These are phyloP conservation scores for Colletotrichum sp. DNA, from an alignment of 2,329 filamentous ascomycete genomes.

Conservation along the genomic window DNA sequence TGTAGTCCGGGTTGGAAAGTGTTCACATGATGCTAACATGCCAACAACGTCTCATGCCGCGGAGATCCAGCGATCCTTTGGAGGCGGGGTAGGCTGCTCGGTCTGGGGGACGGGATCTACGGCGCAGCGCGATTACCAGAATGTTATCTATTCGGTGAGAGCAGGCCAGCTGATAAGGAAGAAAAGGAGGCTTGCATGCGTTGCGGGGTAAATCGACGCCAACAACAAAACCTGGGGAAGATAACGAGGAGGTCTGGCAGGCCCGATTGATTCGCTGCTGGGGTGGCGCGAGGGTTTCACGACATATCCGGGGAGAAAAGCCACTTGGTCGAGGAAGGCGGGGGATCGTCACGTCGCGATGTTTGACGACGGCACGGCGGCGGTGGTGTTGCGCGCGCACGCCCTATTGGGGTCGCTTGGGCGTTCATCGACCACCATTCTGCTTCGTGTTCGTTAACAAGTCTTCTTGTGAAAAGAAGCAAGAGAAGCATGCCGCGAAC, in stretches of 20 bases:
- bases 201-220: background rate
- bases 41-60: background rate
- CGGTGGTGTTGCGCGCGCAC: background rate
- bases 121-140: background rate
- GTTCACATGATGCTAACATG: background rate
- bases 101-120: background rate
- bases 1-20: too few relatives aligned
- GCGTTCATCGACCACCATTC: background rate
- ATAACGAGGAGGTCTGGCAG: background rate
- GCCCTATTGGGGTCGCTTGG: background rate
- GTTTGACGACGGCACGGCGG: background rate
- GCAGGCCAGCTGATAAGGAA: background rate
- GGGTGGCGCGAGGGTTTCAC: background rate
- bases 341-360: background rate
- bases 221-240: background rate
- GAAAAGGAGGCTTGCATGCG: background rate
- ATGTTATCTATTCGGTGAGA: background rate
- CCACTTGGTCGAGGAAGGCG: background rate
- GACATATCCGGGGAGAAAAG: background rate
- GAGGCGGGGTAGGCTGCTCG: background rate
- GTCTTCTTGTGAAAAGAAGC: background rate
- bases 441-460: background rate
- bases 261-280: background rate
- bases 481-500: background rate
- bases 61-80: background rate